Conservation (phyloP, 352 stramenopile genomes). For the Phytopythium aichiense region DNA sequence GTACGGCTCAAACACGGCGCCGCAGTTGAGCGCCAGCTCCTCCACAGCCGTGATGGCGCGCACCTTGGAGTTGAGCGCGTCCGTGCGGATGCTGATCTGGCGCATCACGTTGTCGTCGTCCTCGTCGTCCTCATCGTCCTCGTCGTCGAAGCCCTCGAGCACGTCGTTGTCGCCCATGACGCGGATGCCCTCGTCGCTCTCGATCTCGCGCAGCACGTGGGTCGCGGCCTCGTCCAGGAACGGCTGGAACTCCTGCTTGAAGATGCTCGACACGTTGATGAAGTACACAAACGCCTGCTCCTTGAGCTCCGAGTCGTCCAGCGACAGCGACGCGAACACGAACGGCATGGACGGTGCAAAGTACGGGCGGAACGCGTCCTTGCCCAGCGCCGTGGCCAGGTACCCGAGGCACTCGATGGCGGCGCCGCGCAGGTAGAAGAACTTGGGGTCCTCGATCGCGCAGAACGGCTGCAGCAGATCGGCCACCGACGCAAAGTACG, state of each 20-base stretch:
- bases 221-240: conserved; percentile 85
- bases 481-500: conserved; percentile 91
- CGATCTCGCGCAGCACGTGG: conserved; percentile 62
- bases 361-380: conserved; percentile 95
- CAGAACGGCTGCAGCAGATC: conserved; percentile 89
- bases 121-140: conserved; percentile 79
- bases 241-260: conserved; percentile 96
- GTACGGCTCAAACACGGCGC: conserved; percentile 73
- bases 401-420: conserved; percentile 98
- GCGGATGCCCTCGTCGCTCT: conserved; percentile 75
- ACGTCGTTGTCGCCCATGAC: conserved; percentile 68
- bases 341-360: conserved; percentile 94
- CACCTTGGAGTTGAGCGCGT: conserved; percentile 83
- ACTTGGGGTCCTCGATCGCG: conserved; percentile 89
- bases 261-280: conserved; percentile 97
- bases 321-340: conserved; percentile 90
- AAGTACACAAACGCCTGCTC: conserved; percentile 98
- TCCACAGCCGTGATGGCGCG: conserved; percentile 79
- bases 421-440: conserved; percentile 92
- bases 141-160: conserved; percentile 68
- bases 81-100: conserved; percentile 86
- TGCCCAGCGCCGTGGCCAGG: conserved; percentile 95
- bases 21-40: conserved; percentile 81
- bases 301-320: conserved; percentile 95
- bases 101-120: conserved; percentile 61